These are phyloP conservation scores for Magnusiomyces tetraspermus DNA, from an alignment of 1,139 yeast genomes.

Conservation along the genomic window DNA sequence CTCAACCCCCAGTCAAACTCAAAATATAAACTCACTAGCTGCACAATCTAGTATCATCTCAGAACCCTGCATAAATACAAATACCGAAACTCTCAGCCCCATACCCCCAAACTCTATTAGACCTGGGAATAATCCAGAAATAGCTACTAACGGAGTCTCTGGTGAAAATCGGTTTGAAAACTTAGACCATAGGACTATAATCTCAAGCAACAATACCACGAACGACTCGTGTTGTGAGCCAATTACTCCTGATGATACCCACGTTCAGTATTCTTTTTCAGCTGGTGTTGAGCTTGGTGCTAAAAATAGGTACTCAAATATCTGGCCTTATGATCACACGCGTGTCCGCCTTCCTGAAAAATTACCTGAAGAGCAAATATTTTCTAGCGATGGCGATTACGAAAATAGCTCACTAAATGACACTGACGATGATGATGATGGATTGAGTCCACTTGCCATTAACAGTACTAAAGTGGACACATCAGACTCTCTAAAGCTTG, in stretches of 20 bases:
- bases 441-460: not conserved
- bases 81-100: not conserved
- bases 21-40: not conserved
- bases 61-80: not conserved
- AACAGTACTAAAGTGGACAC: not conserved
- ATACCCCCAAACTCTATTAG: not conserved
- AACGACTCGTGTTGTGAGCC: conserved; percentile 11
- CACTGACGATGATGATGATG: not conserved
- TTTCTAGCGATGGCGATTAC: conserved; percentile 15
- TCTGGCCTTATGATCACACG: conserved; percentile 73
- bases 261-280: conserved; percentile 39
- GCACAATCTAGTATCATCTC: not conserved
- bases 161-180: not conserved
- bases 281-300: conserved; percentile 66
- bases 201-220: not conserved
- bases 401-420: not conserved
- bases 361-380: conserved; percentile 19
- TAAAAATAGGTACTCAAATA: conserved; percentile 70
- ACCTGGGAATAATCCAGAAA: not conserved
- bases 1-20: not conserved
- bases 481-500: not conserved
- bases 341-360: conserved; percentile 45
- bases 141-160: not conserved
- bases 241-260: conserved; percentile 12
- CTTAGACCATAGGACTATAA: no score